Base-by-base conservation (phyloP, 352 stramenopile species). In the Phytophthora multivora region DNA sequence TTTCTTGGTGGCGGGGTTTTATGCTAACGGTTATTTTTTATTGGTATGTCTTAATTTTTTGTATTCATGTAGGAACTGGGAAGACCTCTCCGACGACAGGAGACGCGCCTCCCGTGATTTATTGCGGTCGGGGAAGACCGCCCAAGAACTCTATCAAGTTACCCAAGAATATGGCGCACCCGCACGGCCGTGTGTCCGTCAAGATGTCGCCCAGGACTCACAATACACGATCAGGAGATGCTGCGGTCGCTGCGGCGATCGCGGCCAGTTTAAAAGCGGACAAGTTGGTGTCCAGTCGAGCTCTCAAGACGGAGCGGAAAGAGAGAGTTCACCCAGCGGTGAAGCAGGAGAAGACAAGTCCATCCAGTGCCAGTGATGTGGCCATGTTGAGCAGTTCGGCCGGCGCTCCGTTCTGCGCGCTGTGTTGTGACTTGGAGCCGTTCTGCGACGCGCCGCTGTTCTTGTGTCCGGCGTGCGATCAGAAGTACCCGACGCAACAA, bases 401-500 rank as follows among this genome's bases (percentile, higher is more conserved):
- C 8, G 66, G 67, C 23, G 68, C 71, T 25, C 58, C 77, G 18
- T 69, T 86, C 60, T 95, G 86, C 54, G 85, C 82, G 51, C 66
- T 95, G n/a, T 95, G 86, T 67, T 86, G 76, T 42, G 60, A 76
- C 50, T 60, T 71, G n/a, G 66, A 77, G 63, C 69, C 61, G 48
- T 73, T 76, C 26, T 55, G 67, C 66, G 63, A 78, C 45, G 63
- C 48, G 26, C 66, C 83, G 58, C 68, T 95, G 19, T 95, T 95
- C 59, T 71, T 94, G 10, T 94, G 85, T 35, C 63, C 73, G 41
- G 69, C 77, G 43, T 94, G 85, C 55, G 85, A 94, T 63, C 80
- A 83, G 51, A 94, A 94, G 57, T 94, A 94, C 61, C 85, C 85
- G 53, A 94, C 83, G 47, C 85, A 93, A 53, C 77, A 86, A 49